phyloP scores from a whole-genome alignment of 306 rosid genomes.

The Lagenaria siceraria region DNA sequence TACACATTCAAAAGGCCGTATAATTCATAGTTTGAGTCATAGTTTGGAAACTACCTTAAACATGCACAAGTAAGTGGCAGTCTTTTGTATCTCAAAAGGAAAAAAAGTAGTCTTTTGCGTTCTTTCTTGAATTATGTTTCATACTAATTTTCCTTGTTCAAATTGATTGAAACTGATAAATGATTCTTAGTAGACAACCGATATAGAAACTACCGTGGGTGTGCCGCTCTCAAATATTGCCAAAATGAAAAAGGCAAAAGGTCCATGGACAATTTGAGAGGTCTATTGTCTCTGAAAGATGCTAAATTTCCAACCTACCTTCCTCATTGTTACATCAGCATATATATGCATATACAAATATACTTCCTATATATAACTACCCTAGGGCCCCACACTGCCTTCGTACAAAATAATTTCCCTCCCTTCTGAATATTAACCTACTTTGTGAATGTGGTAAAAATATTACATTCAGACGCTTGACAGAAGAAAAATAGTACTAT shows the following conservation, averaged over 20 bases:
- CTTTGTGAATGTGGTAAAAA: neutral
- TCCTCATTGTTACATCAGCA: neutral
- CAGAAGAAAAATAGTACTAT: neutral
- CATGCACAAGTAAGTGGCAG: conserved; percentile 51
- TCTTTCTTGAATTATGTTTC: neutral
- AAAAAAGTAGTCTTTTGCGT: conserved; percentile 8
- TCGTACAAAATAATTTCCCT: no score
- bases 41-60: conserved; percentile 63
- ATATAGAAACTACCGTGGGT: neutral
- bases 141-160: neutral
- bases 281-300: neutral
- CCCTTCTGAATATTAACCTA: neutral
- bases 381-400: no score
- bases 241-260: neutral
- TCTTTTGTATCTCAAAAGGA: neutral
- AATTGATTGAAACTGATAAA: neutral
- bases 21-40: conserved; percentile 37
- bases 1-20: conserved; percentile 41
- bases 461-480: neutral
- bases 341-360: neutral
- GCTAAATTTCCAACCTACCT: neutral
- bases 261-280: neutral
- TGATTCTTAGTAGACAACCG: neutral
- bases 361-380: neutral
- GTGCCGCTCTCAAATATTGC: neutral